Evolutionary conservation across 1,139 yeast species (phyloP), one percentile per base, ranked within the genome.

Genomic region (Pichiaceae sp.): DNA sequence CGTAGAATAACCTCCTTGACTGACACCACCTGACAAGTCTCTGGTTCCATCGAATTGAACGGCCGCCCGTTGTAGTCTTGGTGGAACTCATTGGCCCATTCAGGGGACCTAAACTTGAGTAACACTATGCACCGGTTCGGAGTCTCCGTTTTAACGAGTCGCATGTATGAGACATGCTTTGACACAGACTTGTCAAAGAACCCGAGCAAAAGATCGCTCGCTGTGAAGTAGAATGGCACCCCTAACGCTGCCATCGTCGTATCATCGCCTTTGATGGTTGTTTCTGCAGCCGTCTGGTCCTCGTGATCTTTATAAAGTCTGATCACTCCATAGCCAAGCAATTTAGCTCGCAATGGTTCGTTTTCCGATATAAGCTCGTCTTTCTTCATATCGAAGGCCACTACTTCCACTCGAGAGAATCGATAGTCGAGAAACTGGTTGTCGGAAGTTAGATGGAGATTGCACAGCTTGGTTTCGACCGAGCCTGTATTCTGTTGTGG

Each of bases 31-130:
- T 82, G 91, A 48, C 96, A 87, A 14, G 75, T 67, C 53, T 87
- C 96, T 0, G 95, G 87, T 50, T 87, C 96, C 83, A 86, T 79
- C 3, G 91, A 75, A 50, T 81, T 86, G 63, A 89, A 89, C 4
- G 71, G 67, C 43, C 72, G 74, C 2, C 95, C 95, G 53, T 87
- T 81, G 52, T 68, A 85, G 26, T 66, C 66, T 34, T 70, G 67
- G 46, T 78, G 78, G 56, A 89, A 87, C 34, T 63, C 65, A 8
- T 72, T 69, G 0, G 95, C 87, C 29, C 64, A 54, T 1, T 67
- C 60, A 1, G 67, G 53, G 29, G 69, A 71, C 28, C 75, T 66
- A 56, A 89, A 87, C 58, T 87, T 86, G 56, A 89, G 64, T 38
- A 89, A 61, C 1, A 80, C 93, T 70, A 86, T 68, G 47, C 79